Evolutionary conservation across 768 basidiomycete species (phyloP), one percentile per base, ranked within the genome.

Genomic region (Boletus rex-veris): DNA sequence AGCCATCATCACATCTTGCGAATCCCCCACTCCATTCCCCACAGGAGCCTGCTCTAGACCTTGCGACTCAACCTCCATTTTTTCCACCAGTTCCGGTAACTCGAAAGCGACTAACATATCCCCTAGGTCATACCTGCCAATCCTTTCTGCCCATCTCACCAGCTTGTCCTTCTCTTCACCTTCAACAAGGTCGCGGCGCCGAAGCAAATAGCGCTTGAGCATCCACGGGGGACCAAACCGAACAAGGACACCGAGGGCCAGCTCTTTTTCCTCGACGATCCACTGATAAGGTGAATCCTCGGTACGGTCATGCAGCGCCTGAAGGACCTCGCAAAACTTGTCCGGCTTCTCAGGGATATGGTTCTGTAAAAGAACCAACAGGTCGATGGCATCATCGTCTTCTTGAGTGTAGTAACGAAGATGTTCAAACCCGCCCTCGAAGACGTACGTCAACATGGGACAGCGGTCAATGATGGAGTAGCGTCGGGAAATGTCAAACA

Each of bases 361-460:
- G 8, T 48, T 52, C 44, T 68, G 58, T 15, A 67, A 41, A 6
- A 44, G 42, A 11, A 58, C 40, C 52, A 68, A 40, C 45, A 66
- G 41, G 21, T 68, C 54, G 47, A 67, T 63, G 26, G 53, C 65
- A 21, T 59, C 58, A 7, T 68, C 62, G 38, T 68, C 67, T 43
- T 67, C 66, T n/a, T 58, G 52, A 16, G 53, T 54, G 40, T 66
- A 69, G 38, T 66, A 46, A 4, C 53, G 51, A 52, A 69, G 62
- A 39, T 67, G 59, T 24, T 67, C 67, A 21, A 67, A 53, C 21
- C 66, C 66, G 43, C 64, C 62, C 1, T 67, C 66, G 36, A 67
- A 59, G 44, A 67, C 66, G 38, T 66, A 67, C 6, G 58, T 61
- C 42, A 67, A 42, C 67, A 68, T 64, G 51, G 64, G 66, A 43